These are phyloP conservation scores for Bretschneidera sinensis DNA, from an alignment of 345 rosid genomes.

Conservation along the genomic window DNA sequence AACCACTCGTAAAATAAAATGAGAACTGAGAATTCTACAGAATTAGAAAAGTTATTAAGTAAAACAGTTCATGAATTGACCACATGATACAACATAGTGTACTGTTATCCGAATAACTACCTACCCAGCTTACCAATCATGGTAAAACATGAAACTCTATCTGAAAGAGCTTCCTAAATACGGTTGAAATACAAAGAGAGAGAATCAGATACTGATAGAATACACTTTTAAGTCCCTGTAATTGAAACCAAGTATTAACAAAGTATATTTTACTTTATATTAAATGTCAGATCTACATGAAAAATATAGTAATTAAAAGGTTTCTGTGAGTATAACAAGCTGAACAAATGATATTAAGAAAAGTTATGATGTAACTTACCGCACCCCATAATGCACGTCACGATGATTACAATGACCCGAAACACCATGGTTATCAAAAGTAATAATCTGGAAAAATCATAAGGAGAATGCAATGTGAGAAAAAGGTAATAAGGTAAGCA, in stretches of 20 bases:
- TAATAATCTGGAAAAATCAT: slow-evolving; percentile 50
- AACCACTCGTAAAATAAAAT: too few relatives aligned
- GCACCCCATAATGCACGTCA: slow-evolving; percentile 62
- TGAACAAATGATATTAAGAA: neutral
- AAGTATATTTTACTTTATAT: too few relatives aligned
- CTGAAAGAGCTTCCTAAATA: neutral
- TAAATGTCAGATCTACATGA: too few relatives aligned
- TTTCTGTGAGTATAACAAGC: neutral
- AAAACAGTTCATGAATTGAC: neutral
- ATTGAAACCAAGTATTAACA: too few relatives aligned
- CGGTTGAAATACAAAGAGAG: neutral
- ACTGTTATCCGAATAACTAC: neutral
- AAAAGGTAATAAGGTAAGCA: neutral
- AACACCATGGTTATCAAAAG: slow-evolving; percentile 72
- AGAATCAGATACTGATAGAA: too few relatives aligned
- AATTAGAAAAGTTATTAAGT: too few relatives aligned
- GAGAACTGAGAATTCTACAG: too few relatives aligned
- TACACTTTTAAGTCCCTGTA: too few relatives aligned
- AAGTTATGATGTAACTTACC: slow-evolving; percentile 33
- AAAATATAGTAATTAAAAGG: too few relatives aligned
- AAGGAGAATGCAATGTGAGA: slow-evolving; percentile 3
- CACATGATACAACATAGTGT: neutral
- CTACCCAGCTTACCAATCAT: neutral
- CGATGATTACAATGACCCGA: slow-evolving; percentile 85
- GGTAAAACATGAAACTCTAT: slow-evolving; percentile 1